Conservation (phyloP, 2,329 filamentous ascomycete genomes). For the Trichophyton mentagrophytes region DNA sequence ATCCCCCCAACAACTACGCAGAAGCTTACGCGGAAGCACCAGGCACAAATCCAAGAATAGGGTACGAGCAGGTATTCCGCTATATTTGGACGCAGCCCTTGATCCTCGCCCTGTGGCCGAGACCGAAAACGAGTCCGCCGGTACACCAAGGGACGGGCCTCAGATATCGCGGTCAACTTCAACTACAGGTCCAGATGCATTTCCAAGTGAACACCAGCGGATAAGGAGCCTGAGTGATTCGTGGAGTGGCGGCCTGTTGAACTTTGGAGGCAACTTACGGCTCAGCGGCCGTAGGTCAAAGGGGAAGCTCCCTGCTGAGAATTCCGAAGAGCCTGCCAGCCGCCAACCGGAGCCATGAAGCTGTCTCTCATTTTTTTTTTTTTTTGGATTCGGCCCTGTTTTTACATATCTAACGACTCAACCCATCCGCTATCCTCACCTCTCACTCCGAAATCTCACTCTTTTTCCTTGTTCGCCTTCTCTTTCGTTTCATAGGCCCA, state of each 20-base stretch:
- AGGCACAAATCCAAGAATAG: not conserved
- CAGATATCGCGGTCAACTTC: slow-evolving; percentile 1
- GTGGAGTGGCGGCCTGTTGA: slow-evolving; percentile 8
- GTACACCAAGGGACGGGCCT: not conserved
- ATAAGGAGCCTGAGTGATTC: slow-evolving; percentile 9
- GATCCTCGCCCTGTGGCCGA: not conserved
- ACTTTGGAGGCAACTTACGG: slow-evolving; percentile 8
- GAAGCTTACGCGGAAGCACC: not conserved
- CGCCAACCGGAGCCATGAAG: not conserved
- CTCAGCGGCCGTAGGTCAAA: slow-evolving; percentile 7
- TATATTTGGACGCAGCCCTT: not conserved
- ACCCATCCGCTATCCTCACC: not conserved
- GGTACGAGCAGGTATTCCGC: not conserved
- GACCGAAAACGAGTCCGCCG: not conserved
- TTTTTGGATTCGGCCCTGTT: not conserved
- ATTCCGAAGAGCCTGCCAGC: not conserved
- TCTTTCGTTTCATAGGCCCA: too few species aligned
- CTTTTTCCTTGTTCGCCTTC: too few species aligned
- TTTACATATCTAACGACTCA: not conserved
- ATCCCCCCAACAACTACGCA: slow-evolving; percentile 18
- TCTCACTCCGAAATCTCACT: not conserved
- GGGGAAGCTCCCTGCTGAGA: not conserved
- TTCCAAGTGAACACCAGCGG: not conserved
- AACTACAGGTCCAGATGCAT: not conserved
- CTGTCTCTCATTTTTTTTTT: too few species aligned